Conservation (phyloP, 2,329 filamentous ascomycete species). For the Beauveria varroae region DNA sequence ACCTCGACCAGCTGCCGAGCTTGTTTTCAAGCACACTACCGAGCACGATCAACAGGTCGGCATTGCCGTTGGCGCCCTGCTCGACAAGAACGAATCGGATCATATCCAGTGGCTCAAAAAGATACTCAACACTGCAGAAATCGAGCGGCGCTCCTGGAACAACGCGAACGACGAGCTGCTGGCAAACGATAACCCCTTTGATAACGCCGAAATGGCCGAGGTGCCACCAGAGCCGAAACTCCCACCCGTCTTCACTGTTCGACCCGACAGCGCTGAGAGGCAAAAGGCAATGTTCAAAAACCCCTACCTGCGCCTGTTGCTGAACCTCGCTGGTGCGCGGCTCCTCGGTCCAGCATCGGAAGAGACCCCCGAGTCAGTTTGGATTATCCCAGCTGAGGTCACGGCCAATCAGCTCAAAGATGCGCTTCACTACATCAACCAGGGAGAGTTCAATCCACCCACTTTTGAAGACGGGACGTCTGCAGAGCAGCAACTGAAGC, state of each 20-base stretch:
- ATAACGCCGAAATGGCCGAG: constrained; percentile 24
- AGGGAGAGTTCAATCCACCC: constrained; percentile 70
- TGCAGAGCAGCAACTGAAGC: constrained; percentile 72
- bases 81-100: constrained; percentile 71
- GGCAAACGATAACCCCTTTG: constrained; percentile 24
- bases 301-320: constrained; percentile 74
- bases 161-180: constrained; percentile 56
- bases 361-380: constrained; percentile 67
- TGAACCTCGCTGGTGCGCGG: constrained; percentile 67
- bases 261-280: constrained; percentile 57
- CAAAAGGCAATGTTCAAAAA: constrained; percentile 81
- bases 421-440: constrained; percentile 63
- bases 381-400: constrained; percentile 65
- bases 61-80: constrained; percentile 69
- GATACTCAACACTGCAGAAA: constrained; percentile 58
- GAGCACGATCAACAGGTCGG: constrained; percentile 65
- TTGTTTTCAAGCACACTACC: constrained; percentile 71
- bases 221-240: constrained; percentile 20
- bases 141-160: constrained; percentile 72
- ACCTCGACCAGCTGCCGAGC: constrained; percentile 65
- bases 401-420: constrained; percentile 60
- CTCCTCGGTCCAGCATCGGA: constrained; percentile 46
- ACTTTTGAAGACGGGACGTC: constrained; percentile 67
- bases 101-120: constrained; percentile 77
- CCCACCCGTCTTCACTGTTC: constrained; percentile 37